Percentiles rank a stretch among this genome's conserved stretches.
These are phyloP conservation scores for Cutaneotrichosporon sp. DNA, from an alignment of 1,284 basidiomycete species.

Conservation along the genomic window DNA sequence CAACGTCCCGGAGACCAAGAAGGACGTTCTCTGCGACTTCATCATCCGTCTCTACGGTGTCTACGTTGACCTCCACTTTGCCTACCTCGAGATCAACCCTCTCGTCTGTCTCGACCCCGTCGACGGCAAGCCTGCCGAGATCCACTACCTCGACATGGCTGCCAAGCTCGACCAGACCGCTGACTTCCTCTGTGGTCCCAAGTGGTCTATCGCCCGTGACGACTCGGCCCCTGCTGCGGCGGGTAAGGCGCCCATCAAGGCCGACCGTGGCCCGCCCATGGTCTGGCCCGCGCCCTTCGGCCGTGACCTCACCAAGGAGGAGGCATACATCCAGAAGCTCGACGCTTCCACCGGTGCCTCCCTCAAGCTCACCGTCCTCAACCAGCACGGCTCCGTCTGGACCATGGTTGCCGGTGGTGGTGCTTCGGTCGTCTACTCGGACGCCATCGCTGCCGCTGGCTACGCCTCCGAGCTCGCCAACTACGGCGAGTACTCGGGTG, in stretches of 20 bases:
- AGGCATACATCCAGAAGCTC: slow-evolving; percentile 96
- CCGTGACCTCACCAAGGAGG: slow-evolving; percentile 95
- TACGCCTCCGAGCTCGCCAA: slow-evolving; percentile 97
- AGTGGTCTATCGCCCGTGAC: slow-evolving; percentile 97
- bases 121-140: slow-evolving; percentile 66
- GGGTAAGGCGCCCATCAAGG: slow-evolving; percentile 55
- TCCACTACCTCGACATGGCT: slow-evolving; percentile 98
- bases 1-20: slow-evolving; percentile 71
- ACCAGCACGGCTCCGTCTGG: slow-evolving; percentile 92
- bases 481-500: slow-evolving; percentile 99
- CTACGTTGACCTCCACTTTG: slow-evolving; percentile 89
- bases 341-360: slow-evolving; percentile 96
- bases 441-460: slow-evolving; percentile 94
- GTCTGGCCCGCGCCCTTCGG: slow-evolving; percentile 96
- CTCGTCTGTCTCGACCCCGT: slow-evolving; percentile 87
- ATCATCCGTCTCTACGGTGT: slow-evolving; percentile 91
- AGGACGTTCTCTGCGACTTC: slow-evolving; percentile 87
- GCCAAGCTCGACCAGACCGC: slow-evolving; percentile 97
- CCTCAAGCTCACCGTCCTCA: slow-evolving; percentile 95
- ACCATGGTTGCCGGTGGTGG: slow-evolving; percentile 94
- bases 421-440: slow-evolving; percentile 57
- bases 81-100: slow-evolving; percentile 99
- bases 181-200: slow-evolving; percentile 95
- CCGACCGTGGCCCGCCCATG: slow-evolving; percentile 97
- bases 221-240: slow-evolving; percentile 59